Conservation (phyloP, 345 rosid species). For the Gynandropsis gynandra region DNA sequence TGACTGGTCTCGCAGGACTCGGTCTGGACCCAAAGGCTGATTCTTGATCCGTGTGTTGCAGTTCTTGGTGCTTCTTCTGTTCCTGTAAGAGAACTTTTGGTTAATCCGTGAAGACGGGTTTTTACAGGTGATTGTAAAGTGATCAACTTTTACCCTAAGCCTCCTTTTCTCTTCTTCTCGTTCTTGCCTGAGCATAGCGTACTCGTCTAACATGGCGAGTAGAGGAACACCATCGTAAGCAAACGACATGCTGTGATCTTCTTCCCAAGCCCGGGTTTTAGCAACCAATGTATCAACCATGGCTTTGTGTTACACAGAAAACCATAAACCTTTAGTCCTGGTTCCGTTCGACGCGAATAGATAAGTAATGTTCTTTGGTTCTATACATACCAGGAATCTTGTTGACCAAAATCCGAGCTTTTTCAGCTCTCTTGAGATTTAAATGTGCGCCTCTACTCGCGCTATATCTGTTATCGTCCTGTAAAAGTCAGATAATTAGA, state of each 20-base stretch:
- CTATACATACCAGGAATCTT: conserved; percentile 78
- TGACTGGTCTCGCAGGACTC: conserved; percentile 78
- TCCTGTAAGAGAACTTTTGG: conserved; percentile 31
- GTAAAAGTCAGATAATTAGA: conserved; percentile 28
- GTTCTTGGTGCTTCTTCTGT: conserved; percentile 84
- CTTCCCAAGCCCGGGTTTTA: conserved; percentile 92
- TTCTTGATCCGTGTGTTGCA: conserved; percentile 77
- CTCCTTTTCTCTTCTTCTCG: conserved; percentile 94
- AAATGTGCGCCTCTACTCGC: conserved; percentile 97
- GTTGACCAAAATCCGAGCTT: conserved; percentile 84
- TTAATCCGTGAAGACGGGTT: background rate
- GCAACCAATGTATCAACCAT: conserved; percentile 84
- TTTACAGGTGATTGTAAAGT: background rate
- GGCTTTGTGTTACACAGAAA: conserved; percentile 32
- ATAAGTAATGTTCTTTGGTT: background rate
- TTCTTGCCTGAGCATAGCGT: conserved; percentile 95
- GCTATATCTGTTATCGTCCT: conserved; percentile 97
- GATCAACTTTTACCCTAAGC: conserved; percentile 50
- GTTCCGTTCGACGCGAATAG: conserved; percentile 5
- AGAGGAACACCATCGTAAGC: conserved; percentile 94
- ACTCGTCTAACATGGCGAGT: conserved; percentile 95
- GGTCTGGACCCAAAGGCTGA: conserved; percentile 58
- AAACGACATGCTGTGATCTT: conserved; percentile 59
- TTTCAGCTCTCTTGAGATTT: conserved; percentile 99
- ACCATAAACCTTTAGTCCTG: too few species aligned